Evolutionary conservation across 148 eudicot species (phyloP).

Genomic region (Fagopyrum esculentum): DNA sequence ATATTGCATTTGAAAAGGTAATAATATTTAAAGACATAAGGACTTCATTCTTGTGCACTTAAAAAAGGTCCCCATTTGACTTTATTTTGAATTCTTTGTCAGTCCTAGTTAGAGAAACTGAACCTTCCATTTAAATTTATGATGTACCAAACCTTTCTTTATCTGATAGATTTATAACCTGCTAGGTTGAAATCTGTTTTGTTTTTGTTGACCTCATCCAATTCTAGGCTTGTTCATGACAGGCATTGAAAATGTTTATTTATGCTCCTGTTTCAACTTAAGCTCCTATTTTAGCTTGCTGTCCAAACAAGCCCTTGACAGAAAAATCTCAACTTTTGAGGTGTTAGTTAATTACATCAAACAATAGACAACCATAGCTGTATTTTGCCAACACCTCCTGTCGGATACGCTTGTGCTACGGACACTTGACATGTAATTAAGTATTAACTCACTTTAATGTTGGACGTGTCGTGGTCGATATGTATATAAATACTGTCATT

Average conservation of each 20-base stretch:
- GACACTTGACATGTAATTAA: neutral
- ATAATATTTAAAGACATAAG: neutral
- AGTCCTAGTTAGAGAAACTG: neutral
- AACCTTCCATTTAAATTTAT: neutral
- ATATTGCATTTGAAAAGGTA: slow-evolving; percentile 88
- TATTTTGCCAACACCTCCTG: neutral
- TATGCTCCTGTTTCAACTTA: neutral
- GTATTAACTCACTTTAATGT: neutral
- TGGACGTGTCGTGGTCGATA: neutral
- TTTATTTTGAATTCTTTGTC: neutral
- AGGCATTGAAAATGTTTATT: neutral
- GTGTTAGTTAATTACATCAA: neutral
- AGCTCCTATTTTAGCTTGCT: neutral
- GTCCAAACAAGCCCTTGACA: neutral
- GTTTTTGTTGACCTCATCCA: neutral
- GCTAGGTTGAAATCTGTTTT: neutral
- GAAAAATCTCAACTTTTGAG: neutral
- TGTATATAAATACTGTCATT: neutral
- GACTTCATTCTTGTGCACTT: neutral
- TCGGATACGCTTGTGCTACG: neutral
- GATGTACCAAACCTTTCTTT: neutral
- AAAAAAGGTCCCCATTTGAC: neutral
- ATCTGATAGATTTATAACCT: neutral
- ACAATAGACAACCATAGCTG: neutral
- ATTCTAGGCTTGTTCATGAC: neutral